These are phyloP conservation scores for Teratosphaeria destructans DNA, from an alignment of 2,329 filamentous ascomycete genomes.

Conservation along the genomic window DNA sequence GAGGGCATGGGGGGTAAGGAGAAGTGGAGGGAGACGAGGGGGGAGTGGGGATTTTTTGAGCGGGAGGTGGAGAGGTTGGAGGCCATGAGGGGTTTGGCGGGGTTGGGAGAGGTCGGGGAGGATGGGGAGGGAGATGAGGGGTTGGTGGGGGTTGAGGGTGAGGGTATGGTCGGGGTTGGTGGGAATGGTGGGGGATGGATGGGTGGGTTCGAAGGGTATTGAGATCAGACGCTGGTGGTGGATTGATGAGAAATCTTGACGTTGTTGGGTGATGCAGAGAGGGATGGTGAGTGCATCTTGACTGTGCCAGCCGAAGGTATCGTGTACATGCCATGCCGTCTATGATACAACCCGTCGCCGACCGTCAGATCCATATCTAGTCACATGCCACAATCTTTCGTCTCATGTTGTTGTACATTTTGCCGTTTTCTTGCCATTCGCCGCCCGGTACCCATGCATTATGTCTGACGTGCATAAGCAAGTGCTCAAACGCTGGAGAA, in stretches of 20 bases:
- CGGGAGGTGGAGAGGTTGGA: constrained; percentile 43
- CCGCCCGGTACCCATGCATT: not conserved
- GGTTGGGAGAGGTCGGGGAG: not conserved
- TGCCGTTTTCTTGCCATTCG: not conserved
- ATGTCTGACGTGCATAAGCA: not conserved
- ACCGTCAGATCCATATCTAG: not conserved
- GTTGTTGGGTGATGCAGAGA: not conserved
- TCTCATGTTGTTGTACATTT: not conserved
- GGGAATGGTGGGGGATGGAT: constrained; percentile 2
- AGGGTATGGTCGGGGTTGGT: not conserved
- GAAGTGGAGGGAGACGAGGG: not conserved
- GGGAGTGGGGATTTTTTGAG: constrained; percentile 36
- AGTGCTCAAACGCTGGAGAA: not conserved
- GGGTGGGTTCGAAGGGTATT: constrained; percentile 22
- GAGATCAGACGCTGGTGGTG: not conserved
- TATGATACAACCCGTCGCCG: not conserved
- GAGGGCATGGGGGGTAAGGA: constrained; percentile 4
- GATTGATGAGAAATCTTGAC: not conserved
- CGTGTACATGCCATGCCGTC: not conserved
- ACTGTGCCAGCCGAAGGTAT: not conserved
- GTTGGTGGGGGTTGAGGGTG: constrained; percentile 3
- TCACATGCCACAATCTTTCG: not conserved
- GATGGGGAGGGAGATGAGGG: constrained; percentile 8
- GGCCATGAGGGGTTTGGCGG: constrained; percentile 12
- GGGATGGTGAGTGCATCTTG: not conserved